Evolutionary conservation across 768 basidiomycete species (phyloP), one percentile per base, ranked within the genome.

Genomic region (Panus rudis): DNA sequence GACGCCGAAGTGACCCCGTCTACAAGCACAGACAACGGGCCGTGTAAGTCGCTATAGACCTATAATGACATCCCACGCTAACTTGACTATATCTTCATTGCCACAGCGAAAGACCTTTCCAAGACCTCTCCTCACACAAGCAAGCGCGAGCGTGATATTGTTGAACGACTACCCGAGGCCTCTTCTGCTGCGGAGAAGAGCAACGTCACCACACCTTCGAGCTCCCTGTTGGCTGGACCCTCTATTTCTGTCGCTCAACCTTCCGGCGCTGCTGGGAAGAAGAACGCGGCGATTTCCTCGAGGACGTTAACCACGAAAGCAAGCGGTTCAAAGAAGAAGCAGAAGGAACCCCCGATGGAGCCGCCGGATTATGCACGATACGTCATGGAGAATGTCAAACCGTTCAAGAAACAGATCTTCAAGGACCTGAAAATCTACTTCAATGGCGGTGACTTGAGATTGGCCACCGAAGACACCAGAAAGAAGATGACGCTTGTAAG

Each of bases 401-500:
- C 37, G 19, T 21, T 22, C 25, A 22, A 37, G 22, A 27, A 23
- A 24, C 6, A 51, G 32, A n/a, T 39, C 20, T 64, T 84, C 17
- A 61, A 63, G 35, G 78, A 78, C 19, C 75, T 70, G 53, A 64
- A 60, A 37, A 74, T 85, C 24, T 78, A 75, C 53, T 83, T 79
- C 52, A 60, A 65, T 26, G 78, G 78, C 22, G 76, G 71, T 5
- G 83, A 86, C 57, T 68, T 72, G 67, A 64, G 56, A 20, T 69
- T 64, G 43, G 79, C 80, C 2, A 65, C 71, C 20, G 62, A 66
- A 27, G 55, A 55, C 34, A 84, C 81, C 3, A 70, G 70, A 34
- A 67, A 66, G 13, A 69, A 73, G 47, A 82, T 85, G 79, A 68
- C 76, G 12, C 58, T 77, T 27, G 83, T 84, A 63, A 52, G 79